Conservation (phyloP, 2,329 filamentous ascomycete species). For the Alternaria sp. region DNA sequence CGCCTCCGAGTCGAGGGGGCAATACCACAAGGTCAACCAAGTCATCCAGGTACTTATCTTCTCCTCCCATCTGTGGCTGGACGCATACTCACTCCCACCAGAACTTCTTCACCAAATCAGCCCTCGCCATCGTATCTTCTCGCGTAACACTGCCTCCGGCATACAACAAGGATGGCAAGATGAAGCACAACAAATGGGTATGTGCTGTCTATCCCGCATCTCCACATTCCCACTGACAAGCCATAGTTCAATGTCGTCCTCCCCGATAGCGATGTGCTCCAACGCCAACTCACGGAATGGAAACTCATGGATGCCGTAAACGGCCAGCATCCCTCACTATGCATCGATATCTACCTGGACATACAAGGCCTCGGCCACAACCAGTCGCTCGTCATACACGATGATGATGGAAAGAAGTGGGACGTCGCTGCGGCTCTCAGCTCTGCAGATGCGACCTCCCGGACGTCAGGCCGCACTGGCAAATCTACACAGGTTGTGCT, state of each 20-base stretch:
- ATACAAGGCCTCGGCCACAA: slow-evolving; percentile 78
- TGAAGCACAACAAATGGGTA: slow-evolving; percentile 88
- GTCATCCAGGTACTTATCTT: slow-evolving; percentile 78
- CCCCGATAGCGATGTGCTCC: slow-evolving; percentile 87
- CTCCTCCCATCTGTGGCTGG: not conserved
- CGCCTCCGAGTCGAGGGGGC: slow-evolving; percentile 36
- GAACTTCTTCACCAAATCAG: slow-evolving; percentile 92
- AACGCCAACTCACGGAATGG: slow-evolving; percentile 82
- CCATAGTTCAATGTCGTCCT: slow-evolving; percentile 90
- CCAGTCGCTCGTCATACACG: slow-evolving; percentile 85
- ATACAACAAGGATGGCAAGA: slow-evolving; percentile 63
- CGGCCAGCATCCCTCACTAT: slow-evolving; percentile 78
- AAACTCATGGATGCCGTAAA: slow-evolving; percentile 78
- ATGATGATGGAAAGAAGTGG: slow-evolving; percentile 90
- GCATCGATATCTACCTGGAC: slow-evolving; percentile 91
- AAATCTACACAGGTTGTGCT: slow-evolving; percentile 75
- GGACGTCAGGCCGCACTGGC: slow-evolving; percentile 55
- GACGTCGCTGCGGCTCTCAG: slow-evolving; percentile 86
- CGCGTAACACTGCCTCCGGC: slow-evolving; percentile 71
- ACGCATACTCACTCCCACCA: slow-evolving; percentile 51
- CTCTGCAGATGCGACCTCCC: slow-evolving; percentile 57
- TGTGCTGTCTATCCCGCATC: slow-evolving; percentile 39
- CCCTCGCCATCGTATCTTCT: slow-evolving; percentile 81
- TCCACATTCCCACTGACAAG: slow-evolving; percentile 14
- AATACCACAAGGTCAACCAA: slow-evolving; percentile 76